These are phyloP conservation scores for Cyberlindnera nakhonratchasimensis DNA, from an alignment of 805 yeast species.

Conservation along the genomic window DNA sequence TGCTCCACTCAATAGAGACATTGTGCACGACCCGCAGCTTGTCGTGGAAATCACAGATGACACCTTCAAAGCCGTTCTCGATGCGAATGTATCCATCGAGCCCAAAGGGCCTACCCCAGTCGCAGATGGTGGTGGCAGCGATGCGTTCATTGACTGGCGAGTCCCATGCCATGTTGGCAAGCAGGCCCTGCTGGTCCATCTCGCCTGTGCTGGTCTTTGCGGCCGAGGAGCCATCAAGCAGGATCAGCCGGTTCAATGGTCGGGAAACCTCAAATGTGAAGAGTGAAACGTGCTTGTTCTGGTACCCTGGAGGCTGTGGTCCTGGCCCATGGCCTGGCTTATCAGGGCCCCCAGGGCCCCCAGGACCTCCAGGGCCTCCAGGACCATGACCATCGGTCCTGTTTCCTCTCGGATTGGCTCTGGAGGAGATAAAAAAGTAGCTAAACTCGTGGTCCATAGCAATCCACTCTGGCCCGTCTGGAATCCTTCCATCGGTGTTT, in stretches of 20 bases:
- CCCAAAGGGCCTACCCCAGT: conserved; percentile 48
- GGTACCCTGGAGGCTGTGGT: neutral
- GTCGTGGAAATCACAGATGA: conserved; percentile 54
- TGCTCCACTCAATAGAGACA: conserved; percentile 36
- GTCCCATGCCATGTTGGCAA: conserved; percentile 35
- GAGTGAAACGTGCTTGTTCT: conserved; percentile 26
- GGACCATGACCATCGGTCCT: neutral
- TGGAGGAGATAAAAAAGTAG: conserved; percentile 40
- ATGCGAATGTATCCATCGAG: conserved; percentile 57
- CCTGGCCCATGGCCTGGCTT: conserved; percentile 3
- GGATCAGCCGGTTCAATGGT: conserved; percentile 47
- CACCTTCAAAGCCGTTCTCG: conserved; percentile 60
- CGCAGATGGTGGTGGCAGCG: conserved; percentile 49
- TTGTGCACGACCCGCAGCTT: conserved; percentile 45
- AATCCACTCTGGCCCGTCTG: conserved; percentile 53
- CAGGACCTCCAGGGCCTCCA: conserved; percentile 11
- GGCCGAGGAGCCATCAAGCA: conserved; percentile 70
- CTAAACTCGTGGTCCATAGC: conserved; percentile 65
- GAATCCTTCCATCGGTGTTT: conserved; percentile 39
- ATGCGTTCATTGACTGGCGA: conserved; percentile 38
- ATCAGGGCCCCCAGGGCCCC: conserved; percentile 1
- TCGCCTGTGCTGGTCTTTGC: conserved; percentile 54
- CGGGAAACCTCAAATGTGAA: conserved; percentile 45
- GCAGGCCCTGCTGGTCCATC: conserved; percentile 54
- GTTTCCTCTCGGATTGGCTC: conserved; percentile 16